Evolutionary conservation across 2,329 filamentous ascomycete genomes (phyloP).

Genomic region (Trichophyton rubrum): DNA sequence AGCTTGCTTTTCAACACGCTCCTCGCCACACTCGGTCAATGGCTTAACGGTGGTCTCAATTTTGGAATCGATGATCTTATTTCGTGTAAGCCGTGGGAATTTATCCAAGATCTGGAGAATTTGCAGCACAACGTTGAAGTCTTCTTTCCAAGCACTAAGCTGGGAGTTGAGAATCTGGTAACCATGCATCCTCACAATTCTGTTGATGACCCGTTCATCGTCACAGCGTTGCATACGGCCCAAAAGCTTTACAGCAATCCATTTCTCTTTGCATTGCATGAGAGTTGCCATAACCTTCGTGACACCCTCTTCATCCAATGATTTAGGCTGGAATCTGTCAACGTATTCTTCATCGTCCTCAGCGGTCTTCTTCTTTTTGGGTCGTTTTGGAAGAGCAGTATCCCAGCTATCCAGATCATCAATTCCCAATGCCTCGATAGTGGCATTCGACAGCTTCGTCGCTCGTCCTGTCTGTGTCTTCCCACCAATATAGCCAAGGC

Average conservation of each 20-base stretch:
- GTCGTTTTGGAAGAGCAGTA: conserved; percentile 74
- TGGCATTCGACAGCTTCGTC: conserved; percentile 77
- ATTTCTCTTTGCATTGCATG: conserved; percentile 98
- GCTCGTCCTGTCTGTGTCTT: conserved; percentile 95
- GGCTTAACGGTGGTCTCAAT: conserved; percentile 71
- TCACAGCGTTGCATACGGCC: conserved; percentile 75
- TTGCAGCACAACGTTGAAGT: conserved; percentile 78
- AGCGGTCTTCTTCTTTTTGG: conserved; percentile 78
- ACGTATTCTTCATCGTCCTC: conserved; percentile 95
- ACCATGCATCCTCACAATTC: conserved; percentile 90
- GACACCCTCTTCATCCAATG: conserved; percentile 68
- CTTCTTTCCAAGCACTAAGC: conserved; percentile 72
- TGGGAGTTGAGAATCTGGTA: conserved; percentile 89
- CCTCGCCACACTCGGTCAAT: conserved; percentile 55
- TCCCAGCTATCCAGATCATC: conserved; percentile 90
- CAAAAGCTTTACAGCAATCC: conserved; percentile 93
- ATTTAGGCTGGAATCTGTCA: conserved; percentile 69
- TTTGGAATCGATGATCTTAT: conserved; percentile 94
- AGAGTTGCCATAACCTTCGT: conserved; percentile 92
- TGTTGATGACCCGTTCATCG: conserved; percentile 74
- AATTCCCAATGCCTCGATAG: conserved; percentile 90
- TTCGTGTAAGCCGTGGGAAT: conserved; percentile 77
- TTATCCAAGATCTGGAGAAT: conserved; percentile 79
- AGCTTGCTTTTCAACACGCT: conserved; percentile 61
- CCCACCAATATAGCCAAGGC: conserved; percentile 90